phyloP scores from a whole-genome alignment of 2,329 filamentous ascomycete genomes.

The Chaetomium olivaceum region DNA sequence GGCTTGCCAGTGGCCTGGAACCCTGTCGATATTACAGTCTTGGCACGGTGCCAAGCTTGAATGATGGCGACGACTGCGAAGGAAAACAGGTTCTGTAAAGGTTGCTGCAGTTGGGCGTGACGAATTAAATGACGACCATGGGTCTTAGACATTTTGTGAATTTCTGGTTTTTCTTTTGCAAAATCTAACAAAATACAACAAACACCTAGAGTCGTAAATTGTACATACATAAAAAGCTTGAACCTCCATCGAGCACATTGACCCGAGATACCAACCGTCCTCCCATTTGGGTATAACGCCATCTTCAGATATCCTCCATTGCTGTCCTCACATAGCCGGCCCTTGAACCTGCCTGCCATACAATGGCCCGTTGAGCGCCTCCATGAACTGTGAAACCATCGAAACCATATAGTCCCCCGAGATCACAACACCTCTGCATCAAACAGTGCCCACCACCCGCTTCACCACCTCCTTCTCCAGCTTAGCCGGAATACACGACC shows the following conservation, averaged over 20 bases:
- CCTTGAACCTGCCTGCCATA: neutral
- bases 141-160: too few relatives aligned
- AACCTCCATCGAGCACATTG: too few relatives aligned
- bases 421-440: neutral
- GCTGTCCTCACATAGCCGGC: neutral
- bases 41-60: slow-evolving; percentile 7
- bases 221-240: neutral
- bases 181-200: neutral
- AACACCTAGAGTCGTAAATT: neutral
- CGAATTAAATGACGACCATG: neutral
- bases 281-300: neutral
- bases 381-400: neutral
- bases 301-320: neutral
- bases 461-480: neutral
- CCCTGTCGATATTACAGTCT: slow-evolving; percentile 9
- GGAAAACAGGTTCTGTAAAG: neutral
- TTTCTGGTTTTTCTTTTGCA: too few relatives aligned
- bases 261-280: neutral
- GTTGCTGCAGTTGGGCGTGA: neutral
- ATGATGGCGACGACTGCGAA: neutral
- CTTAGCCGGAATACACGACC: slow-evolving; percentile 47
- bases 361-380: neutral
- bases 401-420: neutral
- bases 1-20: slow-evolving; percentile 15
- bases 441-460: neutral